These are phyloP conservation scores for Yarrowia osloensis DNA, from an alignment of 805 yeast species.

Conservation along the genomic window DNA sequence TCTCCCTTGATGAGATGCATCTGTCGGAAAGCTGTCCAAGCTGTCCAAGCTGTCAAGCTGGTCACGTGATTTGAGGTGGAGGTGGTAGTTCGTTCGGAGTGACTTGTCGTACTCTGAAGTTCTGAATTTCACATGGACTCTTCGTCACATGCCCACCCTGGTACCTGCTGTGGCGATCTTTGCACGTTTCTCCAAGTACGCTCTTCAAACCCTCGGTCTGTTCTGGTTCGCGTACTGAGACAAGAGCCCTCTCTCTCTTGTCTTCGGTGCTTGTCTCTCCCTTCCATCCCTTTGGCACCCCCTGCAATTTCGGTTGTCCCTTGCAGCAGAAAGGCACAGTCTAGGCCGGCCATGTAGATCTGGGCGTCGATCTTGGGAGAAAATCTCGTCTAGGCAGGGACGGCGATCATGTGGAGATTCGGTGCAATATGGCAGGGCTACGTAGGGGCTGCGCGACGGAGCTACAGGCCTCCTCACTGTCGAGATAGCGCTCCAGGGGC, in stretches of 20 bases:
- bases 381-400: neutral
- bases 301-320: conserved; percentile 24
- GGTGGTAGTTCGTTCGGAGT: no score
- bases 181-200: neutral
- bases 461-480: neutral
- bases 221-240: neutral
- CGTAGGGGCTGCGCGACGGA: neutral
- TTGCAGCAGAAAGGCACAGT: neutral
- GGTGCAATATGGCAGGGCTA: neutral
- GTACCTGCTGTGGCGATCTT: neutral
- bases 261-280: neutral
- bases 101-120: no score
- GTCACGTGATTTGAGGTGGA: no score
- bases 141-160: neutral
- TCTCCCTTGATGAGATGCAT: no score
- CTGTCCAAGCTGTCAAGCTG: no score
- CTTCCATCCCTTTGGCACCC: neutral
- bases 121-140: no score
- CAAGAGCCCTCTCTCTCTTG: neutral
- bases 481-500: neutral
- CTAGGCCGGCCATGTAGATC: neutral
- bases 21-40: no score
- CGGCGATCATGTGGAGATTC: neutral
- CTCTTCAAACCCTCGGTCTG: neutral
- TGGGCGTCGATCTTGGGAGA: neutral